Evolutionary conservation across 768 basidiomycete species (phyloP), one percentile per base, ranked within the genome.

Genomic region (Russula vinacea): DNA sequence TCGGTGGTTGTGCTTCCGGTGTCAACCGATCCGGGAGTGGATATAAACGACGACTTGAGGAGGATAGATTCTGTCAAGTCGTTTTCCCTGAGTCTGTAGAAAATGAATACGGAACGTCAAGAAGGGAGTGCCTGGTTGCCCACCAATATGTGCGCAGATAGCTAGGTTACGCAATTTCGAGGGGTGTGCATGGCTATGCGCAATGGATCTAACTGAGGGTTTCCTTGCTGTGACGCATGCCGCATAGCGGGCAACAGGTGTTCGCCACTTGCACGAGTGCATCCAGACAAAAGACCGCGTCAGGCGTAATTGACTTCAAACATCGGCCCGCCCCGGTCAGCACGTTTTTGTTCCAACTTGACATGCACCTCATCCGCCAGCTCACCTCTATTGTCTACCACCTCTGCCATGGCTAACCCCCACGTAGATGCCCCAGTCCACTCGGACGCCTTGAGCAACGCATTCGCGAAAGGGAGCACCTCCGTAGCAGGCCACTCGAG

Each of bases 1-100:
- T 94, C 93, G 3, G 92, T 94, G 1, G 87, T 92, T 8, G 92
- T 95, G 67, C 92, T 94, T 22, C 92, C 93, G 3, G 87, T 89
- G 72, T 94, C 93, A 14, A 94, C 92, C 2, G 92, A 85, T 24
- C 93, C 93, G 11, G 90, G 83, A 32, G 81, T 76, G 6, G 84
- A 79, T 33, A 94, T 77, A 73, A 90, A 93, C 1, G 83, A 81
- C 7, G 90, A 91, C 58, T 82, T 84, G 60, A 88, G 81, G 26
- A 94, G 79, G 47, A 94, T 89, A 11, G 92, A 94, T 76, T 94
- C 92, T 1, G 92, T 93, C 29, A 94, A 4, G 92, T 94, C 0
- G 92, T 94, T 77, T 94, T 94, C 35, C 92, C 92, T 8, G 92
- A 93, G 74, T 94, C 92, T 93, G 59, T n/a, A 65, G 35, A 55